Evolutionary conservation across 2,329 filamentous ascomycete genomes (phyloP), one percentile per base, ranked within the genome.

Genomic region (Cytospora piceicola): DNA sequence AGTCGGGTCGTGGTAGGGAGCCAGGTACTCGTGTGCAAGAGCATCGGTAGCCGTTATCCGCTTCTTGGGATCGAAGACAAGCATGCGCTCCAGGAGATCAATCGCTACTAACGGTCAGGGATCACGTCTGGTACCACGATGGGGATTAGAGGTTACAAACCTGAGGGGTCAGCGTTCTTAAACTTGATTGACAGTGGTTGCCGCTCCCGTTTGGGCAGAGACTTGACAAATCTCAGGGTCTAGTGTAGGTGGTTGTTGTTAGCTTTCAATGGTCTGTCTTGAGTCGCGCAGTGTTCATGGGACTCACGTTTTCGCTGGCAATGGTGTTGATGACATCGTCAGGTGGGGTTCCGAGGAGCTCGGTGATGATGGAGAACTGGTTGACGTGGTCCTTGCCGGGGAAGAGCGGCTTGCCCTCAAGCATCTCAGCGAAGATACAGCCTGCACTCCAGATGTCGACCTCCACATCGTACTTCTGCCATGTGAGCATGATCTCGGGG

Each of bases 391-490:
- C 95, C 82, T 99, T 99, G 77, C 95, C 95, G 0, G 95, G 95
- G 84, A 99, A 99, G 27, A 99, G 82, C 36, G 95, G 95, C 82
- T 98, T 98, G 76, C 95, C 95, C 81, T 97, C 94, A 67, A 99
- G 86, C 95, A 99, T 99, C 81, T 99, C 95, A 52, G 95, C 95
- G 73, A 99, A 98, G 76, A 99, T 99, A 80, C 95, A 99, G 68
- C 95, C 95, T 22, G 94, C 94, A 77, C 95, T 98, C 95, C 95
- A 99, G 76, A 99, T 97, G 77, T 99, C 95, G 66, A 99, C 95
- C 81, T 98, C 95, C 57, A 98, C 90, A 73, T 99, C 95, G 80
- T 99, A 99, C 82, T 99, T 99, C 83, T 99, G 95, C 95, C 95
- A 99, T 70, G 95, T 98, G 76, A 99, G 93, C 95, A 99, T 99